These are phyloP conservation scores for Eimeria brunetti DNA, from an alignment of 169 alveolate species.

Conservation along the genomic window DNA sequence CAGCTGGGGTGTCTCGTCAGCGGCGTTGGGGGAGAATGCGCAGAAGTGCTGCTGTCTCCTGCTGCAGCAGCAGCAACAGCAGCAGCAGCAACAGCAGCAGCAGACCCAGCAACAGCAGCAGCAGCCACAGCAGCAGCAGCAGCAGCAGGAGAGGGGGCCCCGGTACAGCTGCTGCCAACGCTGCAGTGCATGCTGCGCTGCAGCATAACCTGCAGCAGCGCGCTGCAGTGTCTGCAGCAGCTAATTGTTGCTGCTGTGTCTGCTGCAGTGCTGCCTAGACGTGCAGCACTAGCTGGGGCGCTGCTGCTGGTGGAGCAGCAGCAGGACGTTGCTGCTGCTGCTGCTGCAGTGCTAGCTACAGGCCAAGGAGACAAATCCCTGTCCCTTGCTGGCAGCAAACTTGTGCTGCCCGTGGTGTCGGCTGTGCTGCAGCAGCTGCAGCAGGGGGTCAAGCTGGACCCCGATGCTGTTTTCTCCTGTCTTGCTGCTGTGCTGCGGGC, in stretches of 20 bases:
- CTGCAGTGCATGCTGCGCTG: slow-evolving; percentile 40
- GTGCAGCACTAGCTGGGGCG: slow-evolving; percentile 60
- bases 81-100: slow-evolving; percentile 29
- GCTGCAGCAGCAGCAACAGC: neutral
- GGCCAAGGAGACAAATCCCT: slow-evolving; percentile 24
- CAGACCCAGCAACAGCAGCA: too few species aligned
- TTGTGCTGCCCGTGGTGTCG: slow-evolving; percentile 73
- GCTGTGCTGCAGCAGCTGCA: slow-evolving; percentile 75
- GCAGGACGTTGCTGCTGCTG: slow-evolving; percentile 14
- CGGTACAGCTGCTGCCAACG: slow-evolving; percentile 20
- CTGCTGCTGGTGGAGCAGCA: slow-evolving; percentile 54
- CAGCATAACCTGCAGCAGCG: slow-evolving; percentile 64
- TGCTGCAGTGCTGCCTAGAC: slow-evolving; percentile 16
- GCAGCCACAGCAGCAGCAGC: slow-evolving; percentile 24
- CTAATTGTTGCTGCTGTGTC: slow-evolving; percentile 56
- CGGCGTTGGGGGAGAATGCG: slow-evolving; percentile 2
- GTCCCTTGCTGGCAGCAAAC: slow-evolving; percentile 35
- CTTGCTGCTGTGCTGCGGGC: slow-evolving; percentile 65
- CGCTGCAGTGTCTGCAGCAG: slow-evolving; percentile 35
- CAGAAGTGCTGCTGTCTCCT: slow-evolving; percentile 36
- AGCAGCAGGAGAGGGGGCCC: slow-evolving; percentile 28
- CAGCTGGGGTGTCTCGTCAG: slow-evolving; percentile 34
- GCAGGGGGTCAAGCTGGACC: slow-evolving; percentile 55
- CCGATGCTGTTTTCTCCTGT: slow-evolving; percentile 33
- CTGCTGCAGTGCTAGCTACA: neutral